phyloP scores from a whole-genome alignment of 148 eudicot species.

The Vaccinium corymbosum region DNA sequence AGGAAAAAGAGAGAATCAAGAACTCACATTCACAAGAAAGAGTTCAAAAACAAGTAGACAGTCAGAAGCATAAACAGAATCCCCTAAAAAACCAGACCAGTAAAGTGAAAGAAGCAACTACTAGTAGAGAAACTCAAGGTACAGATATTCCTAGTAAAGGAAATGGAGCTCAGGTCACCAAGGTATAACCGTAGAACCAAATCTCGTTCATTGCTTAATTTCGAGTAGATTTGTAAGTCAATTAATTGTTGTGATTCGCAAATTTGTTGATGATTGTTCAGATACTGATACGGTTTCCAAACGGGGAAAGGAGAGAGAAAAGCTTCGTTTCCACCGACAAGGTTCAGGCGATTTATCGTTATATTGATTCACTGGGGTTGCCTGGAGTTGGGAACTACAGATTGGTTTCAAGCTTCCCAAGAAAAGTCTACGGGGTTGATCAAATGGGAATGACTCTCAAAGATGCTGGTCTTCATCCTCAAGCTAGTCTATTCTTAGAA shows the following conservation, averaged over 20 bases:
- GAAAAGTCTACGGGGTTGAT: slow-evolving; percentile 74
- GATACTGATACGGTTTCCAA: slow-evolving; percentile 82
- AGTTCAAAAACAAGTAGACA: slow-evolving; percentile 29
- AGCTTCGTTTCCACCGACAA: slow-evolving; percentile 62
- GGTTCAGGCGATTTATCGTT: slow-evolving; percentile 51
- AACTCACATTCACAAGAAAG: slow-evolving; percentile 24
- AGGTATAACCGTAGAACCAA: slow-evolving; percentile 34
- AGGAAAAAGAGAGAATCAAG: slow-evolving; percentile 60
- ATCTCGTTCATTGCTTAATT: neutral
- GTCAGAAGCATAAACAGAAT: slow-evolving; percentile 29
- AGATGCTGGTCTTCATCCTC: slow-evolving; percentile 81
- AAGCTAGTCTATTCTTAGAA: slow-evolving; percentile 75
- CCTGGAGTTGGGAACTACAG: slow-evolving; percentile 56
- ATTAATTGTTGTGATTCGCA: neutral
- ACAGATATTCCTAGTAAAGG: slow-evolving; percentile 29
- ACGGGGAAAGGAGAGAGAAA: slow-evolving; percentile 71
- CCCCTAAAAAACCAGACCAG: slow-evolving; percentile 21
- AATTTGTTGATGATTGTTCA: slow-evolving; percentile 24
- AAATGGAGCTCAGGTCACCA: slow-evolving; percentile 45
- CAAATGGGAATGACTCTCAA: slow-evolving; percentile 57
- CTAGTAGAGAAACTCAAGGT: slow-evolving; percentile 23
- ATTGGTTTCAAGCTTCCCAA: slow-evolving; percentile 75
- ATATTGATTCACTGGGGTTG: slow-evolving; percentile 62
- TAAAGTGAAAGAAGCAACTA: slow-evolving; percentile 32
- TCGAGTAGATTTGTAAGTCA: neutral